Base-by-base conservation (phyloP, 306 rosid genomes). In the Fragaria nilgerrensis region DNA sequence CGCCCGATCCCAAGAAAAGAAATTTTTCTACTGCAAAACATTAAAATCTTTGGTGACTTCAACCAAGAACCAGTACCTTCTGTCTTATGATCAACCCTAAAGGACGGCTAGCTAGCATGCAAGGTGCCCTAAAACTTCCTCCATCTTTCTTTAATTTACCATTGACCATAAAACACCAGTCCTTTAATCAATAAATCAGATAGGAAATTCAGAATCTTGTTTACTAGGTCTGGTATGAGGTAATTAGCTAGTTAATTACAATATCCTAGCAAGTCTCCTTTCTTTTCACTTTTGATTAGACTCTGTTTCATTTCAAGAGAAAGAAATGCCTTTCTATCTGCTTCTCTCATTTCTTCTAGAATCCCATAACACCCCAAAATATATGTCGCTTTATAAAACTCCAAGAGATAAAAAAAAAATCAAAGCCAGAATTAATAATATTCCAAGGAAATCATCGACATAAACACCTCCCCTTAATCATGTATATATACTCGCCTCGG, bases 371-470 rank as follows among this genome's bases (percentile, higher is more conserved):
- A 61, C 59, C 11, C 78, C 70, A 44, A 75, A 27, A 16, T 34
- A 52, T 29, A 75, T 62, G 78, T 62, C 32, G 36, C 78, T 45
- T 62, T 74, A 47, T 59, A 16, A 74, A 74, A 74, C 25, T 58
- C 56, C 69, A 74, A 58, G 41, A 15, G 7, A 27, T 25, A 58
- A 23, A 36, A 43, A 37, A 29, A 53, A 73, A 37, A 5, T 3
- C 58, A 43, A 41, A 23, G n/a, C 43, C 45, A 39, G 27, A 43
- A 74, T 47, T 75, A 75, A 75, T 43, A 61, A 75, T 45, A 74
- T 16, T 58, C 77, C 16, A 62, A 75, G 47, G 71, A 45, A 61
- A 75, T 62, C 61, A 61, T 75, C 70, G 47, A 75, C 78, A 45
- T 10, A 41, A 3, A 43, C 41, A 41, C 69, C 63, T 16, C 17